phyloP scores from a whole-genome alignment of 2,329 filamentous ascomycete genomes.

The Monosporascus sp. region DNA sequence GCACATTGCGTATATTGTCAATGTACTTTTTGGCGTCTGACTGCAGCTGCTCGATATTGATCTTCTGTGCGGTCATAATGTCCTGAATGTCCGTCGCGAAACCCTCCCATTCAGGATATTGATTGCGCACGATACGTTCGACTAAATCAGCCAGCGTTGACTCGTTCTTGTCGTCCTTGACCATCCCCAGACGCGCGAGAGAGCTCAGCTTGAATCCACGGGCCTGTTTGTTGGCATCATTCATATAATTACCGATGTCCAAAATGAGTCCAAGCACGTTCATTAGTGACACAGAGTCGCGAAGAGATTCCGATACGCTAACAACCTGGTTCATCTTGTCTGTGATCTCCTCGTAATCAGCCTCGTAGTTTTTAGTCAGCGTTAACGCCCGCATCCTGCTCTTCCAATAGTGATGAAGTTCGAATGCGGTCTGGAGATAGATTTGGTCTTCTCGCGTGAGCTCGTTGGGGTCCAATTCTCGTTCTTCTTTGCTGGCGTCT shows the following conservation, averaged over 20 bases:
- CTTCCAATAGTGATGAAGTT: slow-evolving; percentile 98
- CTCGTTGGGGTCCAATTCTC: slow-evolving; percentile 82
- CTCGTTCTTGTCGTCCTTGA: slow-evolving; percentile 99
- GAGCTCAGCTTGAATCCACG: slow-evolving; percentile 97
- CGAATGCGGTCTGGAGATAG: slow-evolving; percentile 86
- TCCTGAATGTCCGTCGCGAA: slow-evolving; percentile 81
- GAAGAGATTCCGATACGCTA: slow-evolving; percentile 77
- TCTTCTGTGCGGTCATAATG: slow-evolving; percentile 75
- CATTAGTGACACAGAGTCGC: slow-evolving; percentile 90
- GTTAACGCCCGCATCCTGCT: slow-evolving; percentile 88
- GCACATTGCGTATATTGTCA: slow-evolving; percentile 89
- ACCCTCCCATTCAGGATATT: slow-evolving; percentile 92
- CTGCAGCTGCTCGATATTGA: slow-evolving; percentile 91
- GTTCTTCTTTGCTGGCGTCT: slow-evolving; percentile 67
- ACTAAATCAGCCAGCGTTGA: slow-evolving; percentile 93
- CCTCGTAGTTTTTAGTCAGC: slow-evolving; percentile 76
- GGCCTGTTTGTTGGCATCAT: slow-evolving; percentile 97
- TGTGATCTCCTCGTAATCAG: slow-evolving; percentile 88
- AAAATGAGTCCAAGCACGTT: slow-evolving; percentile 93
- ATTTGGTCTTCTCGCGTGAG: slow-evolving; percentile 94
- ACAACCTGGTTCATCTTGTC: slow-evolving; percentile 83
- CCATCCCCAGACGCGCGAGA: slow-evolving; percentile 86
- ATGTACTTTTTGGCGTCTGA: slow-evolving; percentile 88
- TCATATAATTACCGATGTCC: slow-evolving; percentile 99
- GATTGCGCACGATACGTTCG: slow-evolving; percentile 90